Evolutionary conservation across 192 early-diverging fungal species (phyloP), one percentile per base, ranked within the genome.

Genomic region (Endogone sp.): DNA sequence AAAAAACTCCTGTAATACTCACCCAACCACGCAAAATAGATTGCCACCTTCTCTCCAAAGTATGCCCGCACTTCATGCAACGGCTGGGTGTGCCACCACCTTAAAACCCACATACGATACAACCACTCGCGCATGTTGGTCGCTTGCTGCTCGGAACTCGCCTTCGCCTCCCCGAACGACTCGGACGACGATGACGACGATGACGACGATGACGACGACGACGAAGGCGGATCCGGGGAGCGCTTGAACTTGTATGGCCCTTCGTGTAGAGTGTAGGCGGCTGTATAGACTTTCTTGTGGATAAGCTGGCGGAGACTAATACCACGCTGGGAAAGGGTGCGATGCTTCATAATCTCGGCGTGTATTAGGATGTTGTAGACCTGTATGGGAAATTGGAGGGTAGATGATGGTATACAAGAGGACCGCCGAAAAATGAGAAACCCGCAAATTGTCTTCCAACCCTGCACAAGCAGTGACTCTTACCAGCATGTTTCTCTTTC

Each of bases 21-120:
- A 67, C 84, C 84, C 32, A 90, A 70, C 84, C 86, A 91, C 25
- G 86, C 83, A 76, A 91, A 89, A 58, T 90, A 91, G 2, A 88
- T 76, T 11, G 85, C 88, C 59, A 87, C 75, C 63, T 83, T 78
- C 74, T 91, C 90, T n/a, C 90, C 90, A 67, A 85, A 90, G 68
- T 91, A 91, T n/a, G 65, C 68, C 37, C 79, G 73, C 31, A 86
- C 79, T 24, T 84, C 73, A 22, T 79, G 74, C 16, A 85, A 22
- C 2, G 85, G 85, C 59, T 85, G 83, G 0, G 60, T 20, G n/a
- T 27, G n/a, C 10, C 10, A 11, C 54, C 62, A 62, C 29, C 77
- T 56, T 60, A 68, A 66, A 9, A 81, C 74, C 85, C 85, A 87
- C 4, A 27, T 65, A 29, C 63, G 30, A 63, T 69, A 82, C 44